Evolutionary conservation across 352 stramenopile genomes (phyloP).

Genomic region (Blastocystis sp.): DNA sequence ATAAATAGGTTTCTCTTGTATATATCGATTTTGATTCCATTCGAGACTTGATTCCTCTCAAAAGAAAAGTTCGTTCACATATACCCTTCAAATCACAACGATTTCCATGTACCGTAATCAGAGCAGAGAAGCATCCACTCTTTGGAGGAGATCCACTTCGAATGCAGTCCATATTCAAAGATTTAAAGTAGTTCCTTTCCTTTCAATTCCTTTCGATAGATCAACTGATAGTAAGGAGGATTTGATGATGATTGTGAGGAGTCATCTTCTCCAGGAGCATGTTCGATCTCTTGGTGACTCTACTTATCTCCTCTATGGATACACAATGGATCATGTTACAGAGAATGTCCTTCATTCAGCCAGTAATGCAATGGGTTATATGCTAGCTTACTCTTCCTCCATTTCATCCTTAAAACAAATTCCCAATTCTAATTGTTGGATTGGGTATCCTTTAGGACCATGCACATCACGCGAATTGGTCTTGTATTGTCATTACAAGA

Average conservation of each 20-base stretch:
- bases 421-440: not conserved
- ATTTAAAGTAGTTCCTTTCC: constrained; percentile 1
- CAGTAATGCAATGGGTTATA: not conserved
- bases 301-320: constrained; percentile 19
- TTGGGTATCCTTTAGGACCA: constrained; percentile 1
- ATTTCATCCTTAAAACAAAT: not conserved
- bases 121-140: constrained; percentile 7
- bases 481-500: constrained; percentile 26
- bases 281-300: not conserved
- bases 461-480: constrained; percentile 15
- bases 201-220: not conserved
- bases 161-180: not conserved
- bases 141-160: not conserved
- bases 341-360: constrained; percentile 6
- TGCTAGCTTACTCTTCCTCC: not conserved
- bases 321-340: constrained; percentile 39
- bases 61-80: not conserved
- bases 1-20: not conserved
- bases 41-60: not conserved
- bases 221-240: constrained; percentile 32
- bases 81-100: not conserved
- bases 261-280: not conserved
- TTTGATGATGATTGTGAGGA: not conserved
- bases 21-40: constrained; percentile 43
- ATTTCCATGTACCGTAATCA: not conserved